Evolutionary conservation across 2,329 filamentous ascomycete genomes (phyloP).

Genomic region (Fusarium tupiense): DNA sequence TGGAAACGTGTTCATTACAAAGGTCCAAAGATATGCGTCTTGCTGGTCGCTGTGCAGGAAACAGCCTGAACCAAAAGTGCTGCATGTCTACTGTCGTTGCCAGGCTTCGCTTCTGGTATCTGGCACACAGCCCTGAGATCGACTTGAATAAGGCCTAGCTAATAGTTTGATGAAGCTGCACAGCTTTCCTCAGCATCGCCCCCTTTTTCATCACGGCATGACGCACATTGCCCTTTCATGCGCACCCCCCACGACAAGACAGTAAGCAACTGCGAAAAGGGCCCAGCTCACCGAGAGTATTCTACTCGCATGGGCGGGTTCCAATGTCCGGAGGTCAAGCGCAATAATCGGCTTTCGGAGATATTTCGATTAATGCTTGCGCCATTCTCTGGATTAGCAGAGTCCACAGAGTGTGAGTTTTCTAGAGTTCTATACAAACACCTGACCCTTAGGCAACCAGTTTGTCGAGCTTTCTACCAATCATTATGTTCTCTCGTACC

Average conservation of each 20-base stretch:
- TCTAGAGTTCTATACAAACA: neutral
- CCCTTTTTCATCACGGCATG: neutral
- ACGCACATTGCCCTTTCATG: neutral
- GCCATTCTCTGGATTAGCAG: neutral
- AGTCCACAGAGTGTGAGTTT: neutral
- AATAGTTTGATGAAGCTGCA: neutral
- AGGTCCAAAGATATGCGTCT: neutral
- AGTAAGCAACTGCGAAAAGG: neutral
- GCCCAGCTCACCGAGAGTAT: neutral
- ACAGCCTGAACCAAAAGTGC: neutral
- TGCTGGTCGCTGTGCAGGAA: neutral
- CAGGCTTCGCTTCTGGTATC: neutral
- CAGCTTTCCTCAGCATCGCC: neutral
- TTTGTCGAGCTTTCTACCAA: neutral
- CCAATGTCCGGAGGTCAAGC: neutral
- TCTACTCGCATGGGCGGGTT: neutral
- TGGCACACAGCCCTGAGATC: neutral
- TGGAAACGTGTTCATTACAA: neutral
- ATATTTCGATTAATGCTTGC: neutral
- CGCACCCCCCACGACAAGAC: neutral
- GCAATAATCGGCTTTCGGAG: neutral
- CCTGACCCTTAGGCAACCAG: neutral
- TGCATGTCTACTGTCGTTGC: neutral
- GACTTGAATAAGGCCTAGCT: neutral
- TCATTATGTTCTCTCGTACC: neutral